A percentile compares a stretch with the other conserved stretches of the same genome.
phyloP scores from a whole-genome alignment of 345 rosid genomes.

The Corymbia maculata region DNA sequence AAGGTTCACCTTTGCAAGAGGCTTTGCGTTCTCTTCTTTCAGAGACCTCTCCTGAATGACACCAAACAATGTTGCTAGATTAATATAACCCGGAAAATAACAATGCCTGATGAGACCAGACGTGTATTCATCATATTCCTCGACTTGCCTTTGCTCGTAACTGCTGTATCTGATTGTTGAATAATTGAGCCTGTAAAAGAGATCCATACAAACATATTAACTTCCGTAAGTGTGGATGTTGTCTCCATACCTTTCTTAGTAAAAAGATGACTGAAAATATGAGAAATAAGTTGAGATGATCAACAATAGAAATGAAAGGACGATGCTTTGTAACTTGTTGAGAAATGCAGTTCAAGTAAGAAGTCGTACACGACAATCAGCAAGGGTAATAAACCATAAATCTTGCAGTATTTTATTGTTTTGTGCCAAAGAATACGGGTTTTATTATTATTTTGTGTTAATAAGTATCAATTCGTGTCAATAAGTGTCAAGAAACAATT shows the following conservation, averaged over 20 bases:
- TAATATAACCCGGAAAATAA: background rate
- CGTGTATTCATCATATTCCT: background rate
- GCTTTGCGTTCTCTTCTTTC: constrained; percentile 30
- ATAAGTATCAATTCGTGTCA: background rate
- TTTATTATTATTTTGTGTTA: background rate
- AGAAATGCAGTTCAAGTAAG: background rate
- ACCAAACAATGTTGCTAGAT: background rate
- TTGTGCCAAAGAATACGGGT: background rate
- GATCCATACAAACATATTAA: background rate
- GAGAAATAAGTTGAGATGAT: background rate
- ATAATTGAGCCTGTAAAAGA: constrained; percentile 25
- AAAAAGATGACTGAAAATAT: background rate
- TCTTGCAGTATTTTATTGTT: background rate
- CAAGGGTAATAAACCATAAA: background rate
- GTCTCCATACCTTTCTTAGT: background rate
- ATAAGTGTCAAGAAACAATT: background rate
- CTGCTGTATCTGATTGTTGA: constrained; percentile 29
- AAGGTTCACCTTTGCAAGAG: constrained; percentile 23
- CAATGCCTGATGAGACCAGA: background rate
- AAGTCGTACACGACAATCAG: background rate
- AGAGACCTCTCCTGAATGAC: constrained; percentile 35
- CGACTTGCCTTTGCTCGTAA: constrained; percentile 29
- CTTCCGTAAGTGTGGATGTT: background rate
- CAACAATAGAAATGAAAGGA: background rate
- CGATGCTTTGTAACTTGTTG: background rate